phyloP scores from a whole-genome alignment of 208 protist genomes.

The Borovskyia barvae region DNA sequence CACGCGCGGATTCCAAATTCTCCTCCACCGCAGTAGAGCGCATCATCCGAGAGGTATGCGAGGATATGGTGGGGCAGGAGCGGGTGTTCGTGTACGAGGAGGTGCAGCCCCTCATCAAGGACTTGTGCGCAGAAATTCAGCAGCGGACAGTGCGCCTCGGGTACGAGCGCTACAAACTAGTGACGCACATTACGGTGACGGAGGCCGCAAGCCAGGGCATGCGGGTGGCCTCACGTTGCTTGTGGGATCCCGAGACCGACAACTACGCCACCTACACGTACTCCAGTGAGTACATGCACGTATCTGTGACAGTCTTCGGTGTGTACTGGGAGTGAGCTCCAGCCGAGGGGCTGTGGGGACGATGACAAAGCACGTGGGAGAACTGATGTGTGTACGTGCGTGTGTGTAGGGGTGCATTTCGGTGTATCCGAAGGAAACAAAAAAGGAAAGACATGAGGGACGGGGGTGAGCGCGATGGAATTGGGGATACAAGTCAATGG shows the following conservation, averaged over 20 bases:
- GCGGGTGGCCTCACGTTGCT: slow-evolving; percentile 77
- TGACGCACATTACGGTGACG: slow-evolving; percentile 82
- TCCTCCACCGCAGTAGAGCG: slow-evolving; percentile 73
- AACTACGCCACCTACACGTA: slow-evolving; percentile 85
- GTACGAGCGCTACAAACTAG: slow-evolving; percentile 91
- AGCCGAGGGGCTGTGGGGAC: not conserved
- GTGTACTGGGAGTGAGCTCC: slow-evolving; percentile 78
- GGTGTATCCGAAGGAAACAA: no score
- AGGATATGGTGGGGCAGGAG: slow-evolving; percentile 58
- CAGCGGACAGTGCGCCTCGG: slow-evolving; percentile 83
- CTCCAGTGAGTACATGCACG: slow-evolving; percentile 74
- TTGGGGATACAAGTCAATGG: no score
- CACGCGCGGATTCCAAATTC: slow-evolving; percentile 70
- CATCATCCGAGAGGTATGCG: slow-evolving; percentile 75
- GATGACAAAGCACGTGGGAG: not conserved
- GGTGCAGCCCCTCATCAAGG: slow-evolving; percentile 75
- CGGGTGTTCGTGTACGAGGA: slow-evolving; percentile 76
- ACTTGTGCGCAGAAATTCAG: slow-evolving; percentile 87
- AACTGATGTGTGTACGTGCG: not conserved
- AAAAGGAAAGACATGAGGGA: no score
- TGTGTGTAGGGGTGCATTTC: not conserved
- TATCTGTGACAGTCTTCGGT: slow-evolving; percentile 70
- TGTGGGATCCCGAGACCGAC: slow-evolving; percentile 92
- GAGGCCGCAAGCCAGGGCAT: slow-evolving; percentile 86
- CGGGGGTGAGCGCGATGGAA: no score